Evolutionary conservation across 257 asterid genomes (phyloP), one percentile per base, ranked within the genome.

Genomic region (Leptodermis oblonga): DNA sequence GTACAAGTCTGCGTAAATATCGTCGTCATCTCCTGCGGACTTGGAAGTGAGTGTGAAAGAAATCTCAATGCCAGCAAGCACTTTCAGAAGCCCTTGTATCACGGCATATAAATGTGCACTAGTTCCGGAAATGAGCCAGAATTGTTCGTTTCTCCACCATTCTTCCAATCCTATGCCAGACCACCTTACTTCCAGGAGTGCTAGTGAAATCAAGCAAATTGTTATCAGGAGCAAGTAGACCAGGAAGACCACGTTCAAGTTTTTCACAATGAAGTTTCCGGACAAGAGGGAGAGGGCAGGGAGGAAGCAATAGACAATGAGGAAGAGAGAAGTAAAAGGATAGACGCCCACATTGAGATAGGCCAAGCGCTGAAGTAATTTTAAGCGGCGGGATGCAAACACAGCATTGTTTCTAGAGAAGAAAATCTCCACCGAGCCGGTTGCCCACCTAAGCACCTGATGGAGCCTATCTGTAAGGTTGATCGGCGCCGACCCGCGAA

Each of bases 391-490:
- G 4, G 58, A 51, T 20, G 58, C 58, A 22, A 51, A 30, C n/a
- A 51, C n/a, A 6, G 58, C 58, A 51, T 51, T 51, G 28, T 51
- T 51, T 51, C 58, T 51, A 13, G 58, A 51, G 58, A 74, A 70
- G 15, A 80, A 71, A 25, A 80, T 76, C 54, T 80, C 82, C 1
- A 74, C 70, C n/a, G 84, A 80, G 52, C 84, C 84, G 33, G 71
- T 76, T 11, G 82, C 85, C 80, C 80, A 77, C 17, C 77, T 71
- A 36, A 74, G 82, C 12, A 81, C 85, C 61, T 74, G 85, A 60
- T 77, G 70, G 30, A 81, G 78, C 45, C 80, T 75, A 55, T 81
- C 85, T 18, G 82, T 74, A 23, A 81, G 78, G 26, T 81, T 77
- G 34, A 77, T 71, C 1, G 85, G 85, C 4, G 85, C 76, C 41